Base-by-base conservation (phyloP, 2,329 filamentous ascomycete genomes). In the Penicillium glabrum region DNA sequence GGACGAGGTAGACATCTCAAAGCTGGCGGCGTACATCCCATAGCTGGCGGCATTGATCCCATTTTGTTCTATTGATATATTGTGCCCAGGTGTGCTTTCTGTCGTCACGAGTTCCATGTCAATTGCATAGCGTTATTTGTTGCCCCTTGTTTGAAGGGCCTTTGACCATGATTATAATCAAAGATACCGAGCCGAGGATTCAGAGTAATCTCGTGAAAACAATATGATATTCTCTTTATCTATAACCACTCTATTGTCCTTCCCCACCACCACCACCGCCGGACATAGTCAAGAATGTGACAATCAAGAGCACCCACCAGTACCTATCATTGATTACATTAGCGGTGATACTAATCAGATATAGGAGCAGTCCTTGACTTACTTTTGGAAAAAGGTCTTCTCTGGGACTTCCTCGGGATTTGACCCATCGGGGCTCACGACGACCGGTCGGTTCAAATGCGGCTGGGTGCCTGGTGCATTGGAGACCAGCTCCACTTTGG, bases 381-480 rank as follows among this genome's bases (percentile, higher is more conserved):
- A 77, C 75, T 73, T 78, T 57, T 79, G 76, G 46, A 79, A 71
- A 53, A 80, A 69, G 9, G 72, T 72, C 66, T 79, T 80, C 64
- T 79, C 77, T 24, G 63, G 59, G 35, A 70, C 69, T 55, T 75
- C 72, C 48, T 77, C 73, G 4, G 72, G 60, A 57, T 67, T 72
- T 35, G 71, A 67, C 8, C 75, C 74, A 63, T 76, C 75, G 5
- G 73, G 71, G 19, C 69, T 65, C 29, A 76, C 60, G 16, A 77
- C 69, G 45, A 77, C 63, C 7, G 77, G 73, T 29, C 69, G 72
- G 55, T 76, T 76, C 21, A 80, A 61, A 46, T 73, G 72, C 5
- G 77, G 76, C 8, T 66, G 66, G 1, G 72, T 67, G 10, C 75
- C 75, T 14, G 68, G 48, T 29, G 65, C 61, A 39, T 64, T 61